Evolutionary conservation across 768 basidiomycete species (phyloP).

Genomic region (Termitomyces sp.): DNA sequence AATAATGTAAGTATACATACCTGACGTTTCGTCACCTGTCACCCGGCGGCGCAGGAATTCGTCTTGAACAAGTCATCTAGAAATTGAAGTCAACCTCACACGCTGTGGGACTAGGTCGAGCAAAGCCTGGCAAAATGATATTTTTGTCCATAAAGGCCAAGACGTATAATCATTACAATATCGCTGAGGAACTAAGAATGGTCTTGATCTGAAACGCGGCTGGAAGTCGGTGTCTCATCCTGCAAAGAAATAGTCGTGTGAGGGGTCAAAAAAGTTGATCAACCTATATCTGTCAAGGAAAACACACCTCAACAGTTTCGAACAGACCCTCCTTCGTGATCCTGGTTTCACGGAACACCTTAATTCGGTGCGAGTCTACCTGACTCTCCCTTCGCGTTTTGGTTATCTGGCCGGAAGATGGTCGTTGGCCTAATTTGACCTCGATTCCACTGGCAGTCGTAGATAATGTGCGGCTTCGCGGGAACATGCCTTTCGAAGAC

Average conservation of each 20-base stretch:
- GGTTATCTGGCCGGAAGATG: background rate
- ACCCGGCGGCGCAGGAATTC: too few relatives aligned
- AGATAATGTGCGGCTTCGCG: background rate
- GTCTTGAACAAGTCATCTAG: too few relatives aligned
- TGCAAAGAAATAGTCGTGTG: background rate
- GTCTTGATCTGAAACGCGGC: too few relatives aligned
- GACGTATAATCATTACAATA: too few relatives aligned
- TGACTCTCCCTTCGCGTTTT: background rate
- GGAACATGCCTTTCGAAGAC: slow-evolving; percentile 3
- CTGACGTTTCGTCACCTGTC: too few relatives aligned
- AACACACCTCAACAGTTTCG: background rate
- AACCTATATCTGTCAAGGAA: background rate
- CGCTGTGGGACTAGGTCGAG: too few relatives aligned
- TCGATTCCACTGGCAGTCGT: slow-evolving; percentile 1
- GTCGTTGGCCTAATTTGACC: background rate
- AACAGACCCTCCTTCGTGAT: background rate
- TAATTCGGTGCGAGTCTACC: background rate
- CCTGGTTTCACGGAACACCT: slow-evolving; percentile 6
- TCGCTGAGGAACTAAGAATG: too few relatives aligned
- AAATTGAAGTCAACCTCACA: too few relatives aligned
- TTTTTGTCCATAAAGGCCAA: too few relatives aligned
- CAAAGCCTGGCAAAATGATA: too few relatives aligned
- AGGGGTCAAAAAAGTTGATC: background rate
- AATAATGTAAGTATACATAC: too few relatives aligned
- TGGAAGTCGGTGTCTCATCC: background rate